Evolutionary conservation across 1,139 yeast species (phyloP).

Genomic region (Sugiyamaella pinicola): DNA sequence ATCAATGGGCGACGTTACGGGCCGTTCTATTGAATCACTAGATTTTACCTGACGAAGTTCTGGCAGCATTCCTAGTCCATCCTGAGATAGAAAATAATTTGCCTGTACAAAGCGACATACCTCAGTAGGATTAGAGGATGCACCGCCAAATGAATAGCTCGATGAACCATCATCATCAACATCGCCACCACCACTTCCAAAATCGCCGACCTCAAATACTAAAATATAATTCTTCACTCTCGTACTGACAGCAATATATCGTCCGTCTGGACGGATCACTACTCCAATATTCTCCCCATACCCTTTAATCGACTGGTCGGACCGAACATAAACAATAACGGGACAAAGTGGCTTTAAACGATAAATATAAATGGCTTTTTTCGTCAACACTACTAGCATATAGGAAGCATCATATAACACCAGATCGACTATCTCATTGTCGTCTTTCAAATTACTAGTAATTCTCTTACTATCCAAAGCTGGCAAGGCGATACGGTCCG

Average conservation of each 20-base stretch:
- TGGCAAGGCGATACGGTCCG: constrained; percentile 16
- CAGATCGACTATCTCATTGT: constrained; percentile 26
- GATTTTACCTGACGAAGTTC: constrained; percentile 4
- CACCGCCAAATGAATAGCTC: constrained; percentile 10
- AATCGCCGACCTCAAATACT: constrained; percentile 26
- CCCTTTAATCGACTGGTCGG: constrained; percentile 35
- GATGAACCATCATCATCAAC: constrained; percentile 15
- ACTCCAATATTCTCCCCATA: constrained; percentile 40
- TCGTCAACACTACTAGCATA: constrained; percentile 28
- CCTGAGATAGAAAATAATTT: constrained; percentile 14
- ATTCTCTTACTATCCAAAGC: constrained; percentile 1
- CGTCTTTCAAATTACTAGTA: constrained; percentile 7
- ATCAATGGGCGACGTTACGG: neutral
- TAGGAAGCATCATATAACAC: constrained; percentile 30
- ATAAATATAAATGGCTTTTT: constrained; percentile 31
- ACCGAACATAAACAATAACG: constrained; percentile 39
- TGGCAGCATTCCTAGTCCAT: neutral
- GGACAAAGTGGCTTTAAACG: constrained; percentile 40
- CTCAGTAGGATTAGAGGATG: constrained; percentile 32
- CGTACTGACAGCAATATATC: constrained; percentile 39
- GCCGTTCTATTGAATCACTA: constrained; percentile 1
- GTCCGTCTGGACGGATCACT: constrained; percentile 41
- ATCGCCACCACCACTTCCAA: constrained; percentile 2
- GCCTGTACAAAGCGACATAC: constrained; percentile 33
- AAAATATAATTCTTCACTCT: constrained; percentile 37